Evolutionary conservation across 345 rosid genomes (phyloP).

Genomic region (Mercurialis annua): DNA sequence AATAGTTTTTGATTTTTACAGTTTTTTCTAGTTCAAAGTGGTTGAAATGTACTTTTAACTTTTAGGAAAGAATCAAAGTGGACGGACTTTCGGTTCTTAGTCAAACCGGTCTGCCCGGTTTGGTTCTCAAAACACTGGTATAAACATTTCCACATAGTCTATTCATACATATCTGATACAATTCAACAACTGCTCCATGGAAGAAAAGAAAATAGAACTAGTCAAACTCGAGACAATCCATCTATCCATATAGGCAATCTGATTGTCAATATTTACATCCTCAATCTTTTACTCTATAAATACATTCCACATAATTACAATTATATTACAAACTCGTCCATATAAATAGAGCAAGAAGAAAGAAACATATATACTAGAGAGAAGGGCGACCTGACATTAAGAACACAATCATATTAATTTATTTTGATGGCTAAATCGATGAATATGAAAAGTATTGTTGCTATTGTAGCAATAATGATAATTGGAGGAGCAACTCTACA

Average conservation of each 20-base stretch:
- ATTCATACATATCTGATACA: conserved; percentile 1
- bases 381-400: conserved; percentile 21
- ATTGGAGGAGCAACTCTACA: conserved; percentile 1
- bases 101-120: too few species aligned
- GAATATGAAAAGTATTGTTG: conserved; percentile 11
- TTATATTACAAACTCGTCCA: not conserved
- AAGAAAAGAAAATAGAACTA: not conserved
- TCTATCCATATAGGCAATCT: not conserved
- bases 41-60: too few species aligned
- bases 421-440: conserved; percentile 18
- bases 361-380: not conserved
- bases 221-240: not conserved
- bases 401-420: conserved; percentile 29
- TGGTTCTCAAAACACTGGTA: too few species aligned
- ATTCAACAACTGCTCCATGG: conserved; percentile 18
- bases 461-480: conserved; percentile 13
- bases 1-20: too few species aligned
- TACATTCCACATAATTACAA: not conserved
- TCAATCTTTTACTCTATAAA: not conserved
- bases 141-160: too few species aligned
- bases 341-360: too few species aligned
- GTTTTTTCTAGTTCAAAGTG: too few species aligned
- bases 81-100: too few species aligned
- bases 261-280: not conserved
- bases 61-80: too few species aligned